Conservation (phyloP, 345 rosid genomes). For the Brassica cretica region DNA sequence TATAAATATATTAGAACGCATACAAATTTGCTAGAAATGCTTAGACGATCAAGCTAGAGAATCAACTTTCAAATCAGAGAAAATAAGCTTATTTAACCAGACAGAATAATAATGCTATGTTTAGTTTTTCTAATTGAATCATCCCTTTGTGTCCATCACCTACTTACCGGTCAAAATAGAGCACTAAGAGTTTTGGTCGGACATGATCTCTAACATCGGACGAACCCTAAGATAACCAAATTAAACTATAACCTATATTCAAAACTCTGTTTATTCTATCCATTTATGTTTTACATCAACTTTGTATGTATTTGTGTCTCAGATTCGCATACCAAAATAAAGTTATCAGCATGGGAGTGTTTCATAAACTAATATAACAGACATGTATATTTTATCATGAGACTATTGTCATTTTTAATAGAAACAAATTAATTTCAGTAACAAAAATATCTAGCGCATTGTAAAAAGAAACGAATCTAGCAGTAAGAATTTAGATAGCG, state of each 20-base stretch:
- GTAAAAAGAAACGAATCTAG: conserved; percentile 8
- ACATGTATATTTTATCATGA: background rate
- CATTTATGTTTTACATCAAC: conserved; percentile 19
- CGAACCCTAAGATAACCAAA: conserved; percentile 40
- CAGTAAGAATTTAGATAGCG: conserved; percentile 16
- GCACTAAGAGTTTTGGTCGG: conserved; percentile 39
- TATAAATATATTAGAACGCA: background rate
- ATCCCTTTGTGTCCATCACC: conserved; percentile 32
- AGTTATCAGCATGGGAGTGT: conserved; percentile 3
- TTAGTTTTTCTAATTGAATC: conserved; percentile 35
- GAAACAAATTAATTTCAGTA: background rate
- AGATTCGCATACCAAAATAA: conserved; percentile 11
- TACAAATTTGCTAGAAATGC: conserved; percentile 13
- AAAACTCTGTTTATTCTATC: conserved; percentile 31
- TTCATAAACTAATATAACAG: background rate
- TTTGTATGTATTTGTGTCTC: background rate
- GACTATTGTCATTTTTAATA: background rate
- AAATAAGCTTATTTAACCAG: conserved; percentile 22
- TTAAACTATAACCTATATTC: conserved; percentile 17
- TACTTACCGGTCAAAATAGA: conserved; percentile 32
- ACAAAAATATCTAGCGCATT: background rate
- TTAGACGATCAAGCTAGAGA: conserved; percentile 9
- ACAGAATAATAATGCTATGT: conserved; percentile 31
- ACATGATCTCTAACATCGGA: conserved; percentile 40
- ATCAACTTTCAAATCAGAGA: background rate